Evolutionary conservation across 257 asterid genomes (phyloP).

Genomic region (Petunia axillaris): DNA sequence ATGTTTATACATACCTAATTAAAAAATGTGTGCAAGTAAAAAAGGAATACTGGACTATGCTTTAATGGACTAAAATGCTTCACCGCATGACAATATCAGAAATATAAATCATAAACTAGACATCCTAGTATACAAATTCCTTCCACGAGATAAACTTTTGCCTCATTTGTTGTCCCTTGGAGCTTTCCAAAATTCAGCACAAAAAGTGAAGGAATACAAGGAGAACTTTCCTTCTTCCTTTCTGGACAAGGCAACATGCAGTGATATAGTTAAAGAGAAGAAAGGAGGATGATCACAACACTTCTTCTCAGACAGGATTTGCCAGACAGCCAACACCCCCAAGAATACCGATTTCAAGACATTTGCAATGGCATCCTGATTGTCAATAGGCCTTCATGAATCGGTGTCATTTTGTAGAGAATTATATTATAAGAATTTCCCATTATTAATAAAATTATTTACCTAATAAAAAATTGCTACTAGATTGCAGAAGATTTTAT

Average conservation of each 20-base stretch:
- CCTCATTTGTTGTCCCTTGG: not conserved
- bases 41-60: not conserved
- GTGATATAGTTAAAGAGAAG: no score
- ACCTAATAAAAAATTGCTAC: no score
- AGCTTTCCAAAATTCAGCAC: not conserved
- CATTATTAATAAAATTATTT: no score
- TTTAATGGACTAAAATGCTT: not conserved
- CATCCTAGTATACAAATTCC: not conserved
- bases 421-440: no score
- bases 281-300: no score
- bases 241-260: not conserved
- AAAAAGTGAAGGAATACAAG: no score
- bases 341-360: no score
- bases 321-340: not conserved
- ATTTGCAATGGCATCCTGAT: no score
- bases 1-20: not conserved
- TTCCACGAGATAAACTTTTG: not conserved
- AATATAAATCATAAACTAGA: not conserved
- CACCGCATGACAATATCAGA: not conserved
- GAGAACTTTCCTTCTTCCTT: not conserved
- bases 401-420: no score
- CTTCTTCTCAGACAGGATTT: no score
- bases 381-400: no score
- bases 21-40: no score
- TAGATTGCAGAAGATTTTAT: not conserved